Percentiles rank a stretch among this genome's conserved stretches.
Conservation (phyloP, 73 alveolate genomes). For the Breviolum minutum region DNA sequence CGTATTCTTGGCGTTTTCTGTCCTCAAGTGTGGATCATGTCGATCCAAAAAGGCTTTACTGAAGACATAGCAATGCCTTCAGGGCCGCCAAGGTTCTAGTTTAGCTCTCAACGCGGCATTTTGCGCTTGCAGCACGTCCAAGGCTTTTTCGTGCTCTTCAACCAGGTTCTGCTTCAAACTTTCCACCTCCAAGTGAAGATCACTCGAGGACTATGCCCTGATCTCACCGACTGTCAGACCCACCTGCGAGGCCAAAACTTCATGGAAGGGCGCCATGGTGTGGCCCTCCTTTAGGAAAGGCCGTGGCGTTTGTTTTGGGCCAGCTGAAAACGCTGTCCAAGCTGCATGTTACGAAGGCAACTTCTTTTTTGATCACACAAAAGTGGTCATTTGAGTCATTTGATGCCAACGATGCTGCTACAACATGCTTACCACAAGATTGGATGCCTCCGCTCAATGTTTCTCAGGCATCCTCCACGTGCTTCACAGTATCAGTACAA, state of each 20-base stretch:
- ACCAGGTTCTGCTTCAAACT: not conserved
- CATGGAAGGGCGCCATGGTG: constrained; percentile 35
- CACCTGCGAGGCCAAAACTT: constrained; percentile 15
- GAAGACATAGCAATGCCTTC: not conserved
- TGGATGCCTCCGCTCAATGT: too few species aligned
- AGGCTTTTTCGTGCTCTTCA: not conserved
- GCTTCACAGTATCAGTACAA: too few species aligned
- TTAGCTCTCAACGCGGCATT: not conserved
- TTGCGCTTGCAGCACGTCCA: not conserved
- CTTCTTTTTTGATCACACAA: too few species aligned
- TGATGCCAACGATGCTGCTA: too few species aligned
- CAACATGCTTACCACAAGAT: too few species aligned
- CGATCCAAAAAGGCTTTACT: not conserved
- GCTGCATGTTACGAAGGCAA: too few species aligned
- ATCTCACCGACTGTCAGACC: not conserved
- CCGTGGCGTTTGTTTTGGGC: too few species aligned
- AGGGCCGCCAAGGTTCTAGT: not conserved
- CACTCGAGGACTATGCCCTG: too few species aligned
- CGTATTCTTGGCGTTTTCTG: not conserved
- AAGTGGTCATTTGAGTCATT: too few species aligned
- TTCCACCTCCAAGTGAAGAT: not conserved
- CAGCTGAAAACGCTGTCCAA: too few species aligned
- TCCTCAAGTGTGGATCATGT: not conserved
- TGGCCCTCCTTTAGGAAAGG: too few species aligned
- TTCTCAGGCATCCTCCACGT: too few species aligned